Base-by-base conservation (phyloP, 805 yeast genomes). In the Wickerhamomyces ciferrii region DNA sequence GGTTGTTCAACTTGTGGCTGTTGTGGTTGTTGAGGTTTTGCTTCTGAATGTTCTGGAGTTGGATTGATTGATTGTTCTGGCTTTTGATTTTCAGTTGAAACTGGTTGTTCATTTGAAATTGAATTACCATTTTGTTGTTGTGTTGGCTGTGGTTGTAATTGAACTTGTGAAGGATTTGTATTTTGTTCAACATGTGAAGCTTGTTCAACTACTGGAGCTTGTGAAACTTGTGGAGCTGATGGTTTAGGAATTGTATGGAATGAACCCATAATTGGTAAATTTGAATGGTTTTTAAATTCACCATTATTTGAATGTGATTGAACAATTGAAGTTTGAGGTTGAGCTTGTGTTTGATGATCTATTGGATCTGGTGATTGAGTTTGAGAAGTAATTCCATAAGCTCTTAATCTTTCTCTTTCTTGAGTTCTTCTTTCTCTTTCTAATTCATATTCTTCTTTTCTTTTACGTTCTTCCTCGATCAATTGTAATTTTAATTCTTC, bases 341-440 rank as follows among this genome's bases (percentile, higher is more conserved):
- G 29, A 11, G 13, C 18, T 31, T 41, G 43, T 9, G 8, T 19
- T 21, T 41, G 44, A 2, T 32, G 24, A 18, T 27, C 24, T 5
- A 19, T 6, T 32, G 43, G 37, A n/a, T 23, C 17, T 27, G 42
- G 46, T 13, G 45, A 43, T 25, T 27, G 20, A n/a, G 44, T 37
- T 24, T 25, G 18, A 14, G 41, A 23, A 14, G 14, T n/a, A 14
- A 35, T 7, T 19, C 15, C 20, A 10, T 5, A 8, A 11, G 38
- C 24, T 49, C 50, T 55, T 29, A 47, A 43, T 39, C 53, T 50
- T 39, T 59, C 61, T 39, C 55, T 51, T 43, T 59, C 62, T 36
- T 49, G 11, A 17, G 37, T 48, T 50, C 62, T 41, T 58, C 60
- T 48, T 39, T 57, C 43, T 50, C 59, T 54, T 46, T 46, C 53